phyloP scores from a whole-genome alignment of 805 yeast genomes.

The Metschnikowia gelsemii region DNA sequence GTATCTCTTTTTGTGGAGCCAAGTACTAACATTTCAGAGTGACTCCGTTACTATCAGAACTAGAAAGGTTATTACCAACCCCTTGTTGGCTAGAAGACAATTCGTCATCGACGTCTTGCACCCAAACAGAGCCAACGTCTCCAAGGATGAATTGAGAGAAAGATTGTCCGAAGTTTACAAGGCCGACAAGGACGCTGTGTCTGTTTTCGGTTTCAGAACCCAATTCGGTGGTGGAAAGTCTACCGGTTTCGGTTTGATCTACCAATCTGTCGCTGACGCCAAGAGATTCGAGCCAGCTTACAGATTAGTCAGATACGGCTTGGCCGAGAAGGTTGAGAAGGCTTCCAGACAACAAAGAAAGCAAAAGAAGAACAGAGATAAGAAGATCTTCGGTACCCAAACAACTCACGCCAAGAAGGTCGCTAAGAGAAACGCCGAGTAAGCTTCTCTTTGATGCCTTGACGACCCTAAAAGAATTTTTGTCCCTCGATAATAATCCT shows the following conservation, averaged over 20 bases:
- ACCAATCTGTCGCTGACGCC: constrained; percentile 97
- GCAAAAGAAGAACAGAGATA: constrained; percentile 99
- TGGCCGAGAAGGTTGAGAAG: constrained; percentile 94
- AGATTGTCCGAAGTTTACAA: constrained; percentile 85
- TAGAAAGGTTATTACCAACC: constrained; percentile 98
- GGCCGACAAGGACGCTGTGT: constrained; percentile 89
- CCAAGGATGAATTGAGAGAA: constrained; percentile 99
- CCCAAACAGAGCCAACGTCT: constrained; percentile 98
- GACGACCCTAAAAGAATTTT: constrained; percentile 21
- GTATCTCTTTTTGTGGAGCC: not conserved
- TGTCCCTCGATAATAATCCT: constrained; percentile 20
- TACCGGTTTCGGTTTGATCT: constrained; percentile 98
- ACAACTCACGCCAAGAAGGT: constrained; percentile 88
- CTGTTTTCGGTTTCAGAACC: constrained; percentile 99
- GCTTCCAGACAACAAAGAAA: constrained; percentile 99
- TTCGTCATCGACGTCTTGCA: constrained; percentile 99
- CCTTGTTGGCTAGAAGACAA: constrained; percentile 98
- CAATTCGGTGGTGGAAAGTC: constrained; percentile 99
- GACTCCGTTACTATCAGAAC: constrained; percentile 99
- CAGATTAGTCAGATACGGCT: constrained; percentile 99
- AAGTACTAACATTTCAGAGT: constrained; percentile 55
- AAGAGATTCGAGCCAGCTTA: constrained; percentile 98
- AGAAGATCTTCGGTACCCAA: constrained; percentile 99
- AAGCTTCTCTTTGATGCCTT: constrained; percentile 29
- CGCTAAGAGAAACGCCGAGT: constrained; percentile 88